A percentile compares a stretch with the other conserved stretches of the same genome.
These are phyloP conservation scores for Rhizopogon vulgaris DNA, from an alignment of 768 basidiomycete species.

Conservation along the genomic window DNA sequence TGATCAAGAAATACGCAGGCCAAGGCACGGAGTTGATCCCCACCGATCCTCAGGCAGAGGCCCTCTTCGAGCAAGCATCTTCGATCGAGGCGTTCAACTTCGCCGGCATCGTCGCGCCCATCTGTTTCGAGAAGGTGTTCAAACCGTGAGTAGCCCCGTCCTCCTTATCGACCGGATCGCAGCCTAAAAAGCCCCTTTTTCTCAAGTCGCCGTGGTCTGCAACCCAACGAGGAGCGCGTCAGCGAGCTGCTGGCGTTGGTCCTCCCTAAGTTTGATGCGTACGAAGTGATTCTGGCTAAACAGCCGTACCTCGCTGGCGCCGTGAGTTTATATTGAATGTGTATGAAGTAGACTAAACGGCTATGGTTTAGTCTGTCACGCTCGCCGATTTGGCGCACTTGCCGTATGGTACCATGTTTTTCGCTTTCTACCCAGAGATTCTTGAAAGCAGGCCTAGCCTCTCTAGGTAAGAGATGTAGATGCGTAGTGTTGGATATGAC, in stretches of 20 bases:
- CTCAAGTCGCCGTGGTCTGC: constrained; percentile 11
- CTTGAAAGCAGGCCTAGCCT: constrained; percentile 35
- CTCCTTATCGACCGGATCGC: neutral
- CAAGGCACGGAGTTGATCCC: constrained; percentile 51
- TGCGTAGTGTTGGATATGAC: neutral
- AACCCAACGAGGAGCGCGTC: constrained; percentile 18
- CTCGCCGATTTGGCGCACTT: constrained; percentile 57
- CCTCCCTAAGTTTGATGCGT: constrained; percentile 38
- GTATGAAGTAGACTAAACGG: neutral
- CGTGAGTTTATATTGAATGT: constrained; percentile 26
- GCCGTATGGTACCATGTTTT: constrained; percentile 34
- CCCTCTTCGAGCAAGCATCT: constrained; percentile 25
- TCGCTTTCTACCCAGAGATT: constrained; percentile 18
- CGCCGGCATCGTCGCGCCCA: constrained; percentile 30
- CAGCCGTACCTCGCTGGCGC: constrained; percentile 53
- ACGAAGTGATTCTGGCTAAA: constrained; percentile 48
- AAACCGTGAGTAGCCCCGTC: constrained; percentile 35
- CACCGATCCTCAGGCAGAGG: constrained; percentile 26
- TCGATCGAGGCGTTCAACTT: constrained; percentile 51
- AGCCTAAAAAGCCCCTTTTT: neutral
- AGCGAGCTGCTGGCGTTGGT: constrained; percentile 14
- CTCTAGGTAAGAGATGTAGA: constrained; percentile 26
- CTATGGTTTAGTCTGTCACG: constrained; percentile 32
- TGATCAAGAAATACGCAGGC: constrained; percentile 46
- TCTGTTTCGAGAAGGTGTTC: constrained; percentile 46